Percentiles rank a stretch among this genome's conserved stretches.
These are phyloP conservation scores for Pythium sukuiense DNA, from an alignment of 352 stramenopile species.

Conservation along the genomic window DNA sequence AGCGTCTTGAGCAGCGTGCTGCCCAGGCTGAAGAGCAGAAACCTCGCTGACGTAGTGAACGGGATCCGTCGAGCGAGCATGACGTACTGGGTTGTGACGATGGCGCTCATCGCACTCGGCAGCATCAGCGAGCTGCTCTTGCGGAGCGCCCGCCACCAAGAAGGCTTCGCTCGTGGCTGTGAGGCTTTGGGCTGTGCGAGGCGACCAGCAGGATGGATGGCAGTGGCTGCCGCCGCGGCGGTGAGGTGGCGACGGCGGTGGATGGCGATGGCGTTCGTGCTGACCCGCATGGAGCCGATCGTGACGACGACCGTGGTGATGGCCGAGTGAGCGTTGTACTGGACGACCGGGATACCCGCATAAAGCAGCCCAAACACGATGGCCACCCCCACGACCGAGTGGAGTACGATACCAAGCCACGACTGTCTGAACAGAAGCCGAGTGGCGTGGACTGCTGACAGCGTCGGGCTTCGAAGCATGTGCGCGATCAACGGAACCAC, in stretches of 20 bases:
- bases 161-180: background rate
- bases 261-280: background rate
- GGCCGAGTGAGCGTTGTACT: slow-evolving; percentile 11
- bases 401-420: background rate
- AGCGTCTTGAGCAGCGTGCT: slow-evolving; percentile 10
- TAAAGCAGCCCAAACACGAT: background rate
- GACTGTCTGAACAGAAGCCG: background rate
- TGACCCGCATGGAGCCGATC: background rate
- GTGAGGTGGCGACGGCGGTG: background rate
- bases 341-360: background rate
- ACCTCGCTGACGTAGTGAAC: background rate
- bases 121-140: background rate
- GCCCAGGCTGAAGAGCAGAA: background rate
- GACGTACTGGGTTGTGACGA: slow-evolving; percentile 15
- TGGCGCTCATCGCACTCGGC: background rate
- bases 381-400: background rate
- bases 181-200: background rate
- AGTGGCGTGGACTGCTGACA: background rate
- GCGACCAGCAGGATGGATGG: background rate
- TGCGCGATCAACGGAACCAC: background rate
- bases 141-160: background rate
- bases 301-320: background rate
- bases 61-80: background rate
- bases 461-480: slow-evolving; percentile 3
- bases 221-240: background rate